phyloP scores from a whole-genome alignment of 805 yeast species.

The Wickerhamiella azyma region DNA sequence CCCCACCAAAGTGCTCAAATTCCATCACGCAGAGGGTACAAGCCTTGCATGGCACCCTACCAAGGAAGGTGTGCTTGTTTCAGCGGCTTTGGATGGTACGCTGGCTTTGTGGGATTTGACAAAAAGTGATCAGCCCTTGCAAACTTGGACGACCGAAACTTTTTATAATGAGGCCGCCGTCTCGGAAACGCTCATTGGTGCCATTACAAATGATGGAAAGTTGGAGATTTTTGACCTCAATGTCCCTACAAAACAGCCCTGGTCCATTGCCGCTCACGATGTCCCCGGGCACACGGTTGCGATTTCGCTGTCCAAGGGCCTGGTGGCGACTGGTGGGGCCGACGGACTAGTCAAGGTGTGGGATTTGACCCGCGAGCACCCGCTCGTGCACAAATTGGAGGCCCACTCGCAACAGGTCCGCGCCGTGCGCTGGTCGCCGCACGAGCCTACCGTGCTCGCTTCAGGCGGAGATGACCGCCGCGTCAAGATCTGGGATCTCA shows the following conservation, averaged over 20 bases:
- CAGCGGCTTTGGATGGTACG: conserved; percentile 54
- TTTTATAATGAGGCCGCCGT: conserved; percentile 45
- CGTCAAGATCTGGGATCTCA: conserved; percentile 62
- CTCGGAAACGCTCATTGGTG: conserved; percentile 39
- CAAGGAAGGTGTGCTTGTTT: conserved; percentile 32
- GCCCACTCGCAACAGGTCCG: conserved; percentile 52
- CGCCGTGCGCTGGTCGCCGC: conserved; percentile 41
- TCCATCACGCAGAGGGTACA: conserved; percentile 54
- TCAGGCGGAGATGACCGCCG: conserved; percentile 56
- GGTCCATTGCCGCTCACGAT: not conserved
- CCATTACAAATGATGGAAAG: conserved; percentile 54
- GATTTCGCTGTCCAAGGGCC: conserved; percentile 38
- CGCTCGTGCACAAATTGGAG: conserved; percentile 48
- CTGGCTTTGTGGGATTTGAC: conserved; percentile 55
- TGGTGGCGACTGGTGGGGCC: conserved; percentile 65
- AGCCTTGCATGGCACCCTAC: conserved; percentile 54
- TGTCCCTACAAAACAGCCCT: not conserved
- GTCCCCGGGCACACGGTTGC: conserved; percentile 27
- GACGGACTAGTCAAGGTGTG: conserved; percentile 62
- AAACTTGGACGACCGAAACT: not conserved
- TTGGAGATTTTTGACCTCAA: conserved; percentile 56
- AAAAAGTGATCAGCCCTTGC: conserved; percentile 9
- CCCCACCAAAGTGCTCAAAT: conserved; percentile 29
- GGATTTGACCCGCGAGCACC: conserved; percentile 42
- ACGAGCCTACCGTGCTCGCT: conserved; percentile 39